Evolutionary conservation across 371 early-diverging fungal genomes (phyloP).

Genomic region (Lichtheimia ornata): DNA sequence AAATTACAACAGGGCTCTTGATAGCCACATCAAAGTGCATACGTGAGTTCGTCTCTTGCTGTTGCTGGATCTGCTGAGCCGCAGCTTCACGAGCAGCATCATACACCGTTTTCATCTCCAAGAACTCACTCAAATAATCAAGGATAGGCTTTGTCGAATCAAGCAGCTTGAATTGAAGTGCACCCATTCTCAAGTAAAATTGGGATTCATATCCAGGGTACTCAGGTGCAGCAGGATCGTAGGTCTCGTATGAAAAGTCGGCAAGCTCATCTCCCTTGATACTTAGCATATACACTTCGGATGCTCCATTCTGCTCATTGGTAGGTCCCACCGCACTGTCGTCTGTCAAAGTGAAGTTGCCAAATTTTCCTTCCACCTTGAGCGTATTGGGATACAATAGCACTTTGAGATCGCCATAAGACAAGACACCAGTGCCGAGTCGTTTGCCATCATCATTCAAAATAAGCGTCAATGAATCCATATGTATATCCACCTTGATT

Average conservation of each 20-base stretch:
- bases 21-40: constrained; percentile 85
- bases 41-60: constrained; percentile 42
- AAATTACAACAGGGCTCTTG: constrained; percentile 87
- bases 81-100: constrained; percentile 89
- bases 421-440: constrained; percentile 65
- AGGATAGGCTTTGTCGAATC: constrained; percentile 55
- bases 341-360: constrained; percentile 69
- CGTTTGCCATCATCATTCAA: constrained; percentile 64
- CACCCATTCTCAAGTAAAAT: constrained; percentile 65
- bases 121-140: constrained; percentile 74
- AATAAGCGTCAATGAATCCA: constrained; percentile 68
- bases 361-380: constrained; percentile 68
- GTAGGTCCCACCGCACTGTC: constrained; percentile 24
- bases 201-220: constrained; percentile 75
- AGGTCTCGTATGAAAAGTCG: constrained; percentile 73
- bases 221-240: constrained; percentile 29
- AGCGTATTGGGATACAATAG: constrained; percentile 50
- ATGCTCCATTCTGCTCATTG: constrained; percentile 5
- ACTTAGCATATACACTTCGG: constrained; percentile 54
- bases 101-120: constrained; percentile 85
- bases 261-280: constrained; percentile 81
- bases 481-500: constrained; percentile 64
- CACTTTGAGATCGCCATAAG: constrained; percentile 57
- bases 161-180: constrained; percentile 63
- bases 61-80: constrained; percentile 64